A percentile compares a stretch with the other conserved stretches of the same genome.
These are phyloP conservation scores for Ascochyta rabiei DNA, from an alignment of 2,329 filamentous ascomycete genomes.

Conservation along the genomic window DNA sequence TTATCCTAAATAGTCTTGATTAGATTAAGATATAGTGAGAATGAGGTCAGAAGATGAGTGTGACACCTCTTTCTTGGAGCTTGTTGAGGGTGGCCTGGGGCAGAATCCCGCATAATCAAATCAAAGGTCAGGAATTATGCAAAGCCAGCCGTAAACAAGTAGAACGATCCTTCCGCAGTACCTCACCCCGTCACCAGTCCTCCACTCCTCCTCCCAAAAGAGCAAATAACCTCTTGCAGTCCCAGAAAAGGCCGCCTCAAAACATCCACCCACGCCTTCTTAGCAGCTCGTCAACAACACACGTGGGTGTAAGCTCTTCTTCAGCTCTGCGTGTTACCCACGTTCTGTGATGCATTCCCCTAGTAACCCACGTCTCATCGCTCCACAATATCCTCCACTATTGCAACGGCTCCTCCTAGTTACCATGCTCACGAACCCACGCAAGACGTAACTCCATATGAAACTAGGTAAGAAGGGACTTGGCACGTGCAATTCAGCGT, in stretches of 20 bases:
- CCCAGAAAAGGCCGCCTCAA: conserved; percentile 5
- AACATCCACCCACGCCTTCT: conserved; percentile 5
- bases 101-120: too few species aligned
- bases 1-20: too few species aligned
- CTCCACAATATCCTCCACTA: conserved; percentile 9
- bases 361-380: conserved; percentile 12
- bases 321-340: conserved; percentile 2
- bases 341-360: neutral
- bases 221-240: too few species aligned
- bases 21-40: too few species aligned
- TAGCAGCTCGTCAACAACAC: conserved; percentile 1
- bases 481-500: neutral
- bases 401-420: conserved; percentile 2
- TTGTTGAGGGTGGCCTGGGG: too few species aligned
- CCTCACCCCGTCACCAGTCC: too few species aligned
- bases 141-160: too few species aligned
- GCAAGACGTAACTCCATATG: neutral
- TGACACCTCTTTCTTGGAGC: too few species aligned
- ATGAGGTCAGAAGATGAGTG: too few species aligned
- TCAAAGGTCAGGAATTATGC: too few species aligned
- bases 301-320: conserved; percentile 8
- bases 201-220: too few species aligned
- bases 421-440: conserved; percentile 4
- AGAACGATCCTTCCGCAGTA: too few species aligned
- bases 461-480: neutral